phyloP scores from a whole-genome alignment of 1,284 basidiomycete genomes.

The Schizophyllum amplum region DNA sequence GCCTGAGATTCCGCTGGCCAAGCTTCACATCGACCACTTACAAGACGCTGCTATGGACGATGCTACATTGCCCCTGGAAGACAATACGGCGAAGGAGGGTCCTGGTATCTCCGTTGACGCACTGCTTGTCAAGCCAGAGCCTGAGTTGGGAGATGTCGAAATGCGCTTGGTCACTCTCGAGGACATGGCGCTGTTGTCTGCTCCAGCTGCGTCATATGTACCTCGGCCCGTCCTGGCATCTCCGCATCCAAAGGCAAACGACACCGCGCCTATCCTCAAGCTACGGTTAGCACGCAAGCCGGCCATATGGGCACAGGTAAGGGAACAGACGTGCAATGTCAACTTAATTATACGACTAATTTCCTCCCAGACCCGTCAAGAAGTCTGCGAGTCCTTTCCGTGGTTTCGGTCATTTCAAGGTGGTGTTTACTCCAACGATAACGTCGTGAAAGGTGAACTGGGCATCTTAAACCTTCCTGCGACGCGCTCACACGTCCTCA shows the following conservation, averaged over 20 bases:
- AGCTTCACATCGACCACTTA: no score
- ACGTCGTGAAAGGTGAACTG: constrained; percentile 34
- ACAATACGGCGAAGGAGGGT: no score
- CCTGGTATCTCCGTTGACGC: no score
- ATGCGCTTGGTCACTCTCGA: background rate
- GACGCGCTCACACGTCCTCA: background rate
- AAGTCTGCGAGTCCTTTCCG: constrained; percentile 68
- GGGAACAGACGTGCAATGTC: constrained; percentile 1
- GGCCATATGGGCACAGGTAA: constrained; percentile 47
- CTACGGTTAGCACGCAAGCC: constrained; percentile 28
- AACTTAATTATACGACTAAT: constrained; percentile 2
- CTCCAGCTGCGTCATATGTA: background rate
- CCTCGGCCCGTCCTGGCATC: background rate
- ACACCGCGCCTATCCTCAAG: constrained; percentile 15
- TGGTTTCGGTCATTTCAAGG: constrained; percentile 73
- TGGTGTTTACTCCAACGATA: constrained; percentile 62
- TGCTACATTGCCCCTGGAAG: no score
- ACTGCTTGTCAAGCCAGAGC: no score
- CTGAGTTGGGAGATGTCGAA: background rate
- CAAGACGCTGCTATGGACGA: no score
- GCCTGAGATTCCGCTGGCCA: no score
- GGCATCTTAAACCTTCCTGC: background rate
- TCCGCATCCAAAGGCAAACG: background rate
- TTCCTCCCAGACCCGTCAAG: constrained; percentile 57
- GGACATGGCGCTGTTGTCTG: background rate